A percentile compares a stretch with the other conserved stretches of the same genome.
Conservation (phyloP, 2,329 filamentous ascomycete genomes). For the Cordyceps farinosa region DNA sequence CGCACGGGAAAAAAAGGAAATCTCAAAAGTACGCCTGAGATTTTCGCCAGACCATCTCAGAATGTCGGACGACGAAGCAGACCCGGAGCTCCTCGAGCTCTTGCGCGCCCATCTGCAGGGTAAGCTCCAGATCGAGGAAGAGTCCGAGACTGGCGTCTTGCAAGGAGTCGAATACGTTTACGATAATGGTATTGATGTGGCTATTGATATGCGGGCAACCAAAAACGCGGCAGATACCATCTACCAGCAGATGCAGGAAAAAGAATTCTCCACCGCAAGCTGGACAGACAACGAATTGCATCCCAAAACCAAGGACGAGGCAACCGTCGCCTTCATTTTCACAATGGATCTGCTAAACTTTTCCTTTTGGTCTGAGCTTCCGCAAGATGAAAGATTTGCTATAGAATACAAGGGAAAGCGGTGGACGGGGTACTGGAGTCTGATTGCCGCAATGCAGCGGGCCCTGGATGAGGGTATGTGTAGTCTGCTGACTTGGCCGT, state of each 20-base stretch:
- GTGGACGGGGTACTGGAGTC: conserved; percentile 95
- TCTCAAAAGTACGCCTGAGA: neutral
- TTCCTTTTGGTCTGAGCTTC: conserved; percentile 82
- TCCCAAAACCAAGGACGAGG: conserved; percentile 75
- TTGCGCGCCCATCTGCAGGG: conserved; percentile 75
- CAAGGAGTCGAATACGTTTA: conserved; percentile 81
- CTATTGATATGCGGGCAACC: conserved; percentile 76
- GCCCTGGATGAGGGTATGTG: conserved; percentile 75
- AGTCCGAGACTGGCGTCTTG: conserved; percentile 77
- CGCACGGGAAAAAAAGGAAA: neutral
- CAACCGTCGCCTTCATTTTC: conserved; percentile 87
- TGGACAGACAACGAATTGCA: conserved; percentile 91
- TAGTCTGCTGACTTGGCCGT: neutral
- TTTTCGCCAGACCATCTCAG: conserved; percentile 19
- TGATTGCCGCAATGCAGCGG: conserved; percentile 82
- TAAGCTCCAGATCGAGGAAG: conserved; percentile 49
- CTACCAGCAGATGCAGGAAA: conserved; percentile 76
- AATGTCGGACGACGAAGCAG: conserved; percentile 91
- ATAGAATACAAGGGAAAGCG: conserved; percentile 74
- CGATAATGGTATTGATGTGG: conserved; percentile 90
- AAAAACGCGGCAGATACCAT: conserved; percentile 80
- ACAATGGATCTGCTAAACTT: conserved; percentile 97
- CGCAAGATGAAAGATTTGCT: conserved; percentile 70
- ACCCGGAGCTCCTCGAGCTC: conserved; percentile 81
- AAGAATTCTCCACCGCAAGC: conserved; percentile 75